Evolutionary conservation across 495 filamentous ascomycete genomes (phyloP), one percentile per base, ranked within the genome.

Genomic region (Aspergillus taichungensis): DNA sequence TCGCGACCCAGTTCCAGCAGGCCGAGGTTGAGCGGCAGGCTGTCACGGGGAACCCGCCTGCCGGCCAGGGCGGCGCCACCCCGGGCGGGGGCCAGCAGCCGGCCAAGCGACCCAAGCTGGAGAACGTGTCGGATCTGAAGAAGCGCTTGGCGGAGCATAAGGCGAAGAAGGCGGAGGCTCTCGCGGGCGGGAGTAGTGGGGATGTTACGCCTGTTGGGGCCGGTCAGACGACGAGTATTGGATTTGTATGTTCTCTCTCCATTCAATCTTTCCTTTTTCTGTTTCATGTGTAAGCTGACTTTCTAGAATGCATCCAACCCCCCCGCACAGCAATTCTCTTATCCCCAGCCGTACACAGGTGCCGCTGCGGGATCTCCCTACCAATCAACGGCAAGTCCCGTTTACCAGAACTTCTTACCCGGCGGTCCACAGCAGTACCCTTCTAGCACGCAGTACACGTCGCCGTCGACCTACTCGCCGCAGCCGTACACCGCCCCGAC

Each of bases 1-100:
- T 97, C 51, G 77, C 85, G 42, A 73, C 79, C 31, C 83, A 86
- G 61, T 94, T 83, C 64, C 87, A 90, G 61, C 80, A 85, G 50
- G 84, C 82, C 8, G 88, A 95, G 64, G 82, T 83, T 13, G 87
- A 95, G 60, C 78, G 87, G 34, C 80, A 85, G 40, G 81, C 80
- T 31, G 75, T 76, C 6, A 95, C 88, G 3, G 92, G 92, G 5
- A 96, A 97, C 56, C 83, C 87, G 2, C 71, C 71, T 14, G 71
- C 87, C 3, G 87, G 84, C 18, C 18, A 24, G 18, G 18, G 18
- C 18, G 18, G 18, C 18, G 18, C 18, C 3, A 67, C 73, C 6
- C 66, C 69, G 18, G 63, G 58, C 3, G 60, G 62, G 30, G 55
- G 58, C n/a, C 74, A 77, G 13, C 72, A 74, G 1, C 75, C 77